Evolutionary conservation across 495 filamentous ascomycete species (phyloP).

Genomic region (Trichoderma erinaceum): DNA sequence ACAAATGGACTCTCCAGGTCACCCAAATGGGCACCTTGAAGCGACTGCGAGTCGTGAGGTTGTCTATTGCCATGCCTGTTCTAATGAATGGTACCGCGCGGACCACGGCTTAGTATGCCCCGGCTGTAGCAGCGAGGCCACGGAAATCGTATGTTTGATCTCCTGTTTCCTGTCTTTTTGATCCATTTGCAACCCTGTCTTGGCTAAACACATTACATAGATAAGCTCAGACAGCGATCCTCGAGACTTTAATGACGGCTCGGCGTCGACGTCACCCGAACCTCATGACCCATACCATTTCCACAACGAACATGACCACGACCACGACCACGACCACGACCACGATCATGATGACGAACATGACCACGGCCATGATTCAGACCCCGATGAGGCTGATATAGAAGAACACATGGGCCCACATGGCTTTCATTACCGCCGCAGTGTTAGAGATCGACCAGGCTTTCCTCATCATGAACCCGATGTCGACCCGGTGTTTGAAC

Average conservation of each 20-base stretch:
- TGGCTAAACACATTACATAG: constrained; percentile 28
- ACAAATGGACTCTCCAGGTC: constrained; percentile 32
- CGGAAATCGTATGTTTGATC: constrained; percentile 64
- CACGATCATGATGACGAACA: constrained; percentile 28
- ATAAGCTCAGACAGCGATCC: constrained; percentile 38
- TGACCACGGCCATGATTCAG: constrained; percentile 36
- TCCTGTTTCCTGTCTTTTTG: constrained; percentile 1
- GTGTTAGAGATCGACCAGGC: constrained; percentile 17
- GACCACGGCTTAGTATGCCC: constrained; percentile 64
- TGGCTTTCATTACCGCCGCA: constrained; percentile 37
- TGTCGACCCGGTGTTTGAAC: constrained; percentile 34
- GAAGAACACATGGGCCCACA: constrained; percentile 43
- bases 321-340: constrained; percentile 27
- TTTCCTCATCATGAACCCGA: constrained; percentile 6
- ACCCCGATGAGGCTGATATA: constrained; percentile 43
- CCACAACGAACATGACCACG: constrained; percentile 28
- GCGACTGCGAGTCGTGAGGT: constrained; percentile 51
- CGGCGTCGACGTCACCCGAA: background rate
- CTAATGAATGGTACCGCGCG: constrained; percentile 70
- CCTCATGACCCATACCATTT: constrained; percentile 22
- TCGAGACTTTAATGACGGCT: constrained; percentile 30
- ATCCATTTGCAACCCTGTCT: background rate
- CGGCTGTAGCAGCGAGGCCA: constrained; percentile 68
- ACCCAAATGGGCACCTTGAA: constrained; percentile 30
- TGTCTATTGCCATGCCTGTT: constrained; percentile 76